Conservation (phyloP, 495 filamentous ascomycete species). For the Articulospora tetracladia region DNA sequence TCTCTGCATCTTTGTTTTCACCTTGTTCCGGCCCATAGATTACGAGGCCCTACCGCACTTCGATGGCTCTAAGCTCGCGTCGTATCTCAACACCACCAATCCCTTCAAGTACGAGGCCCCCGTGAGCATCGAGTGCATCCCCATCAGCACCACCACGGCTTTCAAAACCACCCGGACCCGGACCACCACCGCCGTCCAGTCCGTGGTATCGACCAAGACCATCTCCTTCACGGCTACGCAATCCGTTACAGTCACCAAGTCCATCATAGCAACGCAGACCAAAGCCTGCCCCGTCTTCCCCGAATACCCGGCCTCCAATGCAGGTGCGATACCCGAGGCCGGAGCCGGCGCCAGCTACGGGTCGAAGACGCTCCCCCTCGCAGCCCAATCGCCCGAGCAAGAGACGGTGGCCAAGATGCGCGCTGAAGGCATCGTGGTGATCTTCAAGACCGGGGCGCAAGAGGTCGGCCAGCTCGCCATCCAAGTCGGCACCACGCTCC, state of each 20-base stretch:
- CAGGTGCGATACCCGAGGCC: neutral
- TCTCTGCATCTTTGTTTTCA: neutral
- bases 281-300: neutral
- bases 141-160: neutral
- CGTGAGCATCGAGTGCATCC: neutral
- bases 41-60: neutral
- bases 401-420: constrained; percentile 2
- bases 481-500: constrained; percentile 49
- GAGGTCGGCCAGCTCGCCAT: constrained; percentile 50
- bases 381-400: constrained; percentile 3
- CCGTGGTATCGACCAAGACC: neutral
- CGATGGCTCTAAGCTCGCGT: neutral
- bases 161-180: neutral
- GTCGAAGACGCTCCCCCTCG: neutral
- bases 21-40: neutral
- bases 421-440: constrained; percentile 26
- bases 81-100: neutral
- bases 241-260: neutral
- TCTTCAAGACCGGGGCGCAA: constrained; percentile 56
- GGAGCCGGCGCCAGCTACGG: neutral
- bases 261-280: neutral
- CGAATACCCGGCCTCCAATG: neutral
- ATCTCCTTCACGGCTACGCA: neutral
- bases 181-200: neutral
- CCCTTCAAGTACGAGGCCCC: neutral